Base-by-base conservation (phyloP, 805 yeast species). In the Ogataea kodamae region DNA sequence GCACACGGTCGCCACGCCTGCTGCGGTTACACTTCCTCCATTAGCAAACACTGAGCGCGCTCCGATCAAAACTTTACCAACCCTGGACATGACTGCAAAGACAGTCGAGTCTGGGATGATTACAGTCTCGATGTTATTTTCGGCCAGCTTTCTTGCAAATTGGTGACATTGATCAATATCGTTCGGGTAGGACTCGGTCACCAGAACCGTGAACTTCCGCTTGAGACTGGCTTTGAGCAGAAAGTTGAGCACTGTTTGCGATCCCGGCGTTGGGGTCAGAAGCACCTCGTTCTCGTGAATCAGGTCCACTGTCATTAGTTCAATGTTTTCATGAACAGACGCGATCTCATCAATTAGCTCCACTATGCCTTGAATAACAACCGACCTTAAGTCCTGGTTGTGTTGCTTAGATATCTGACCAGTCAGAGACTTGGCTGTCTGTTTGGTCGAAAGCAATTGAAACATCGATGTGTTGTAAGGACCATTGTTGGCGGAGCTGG, bases 31-130 rank as follows among this genome's bases (percentile, higher is more conserved):
- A 46, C 95, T 83, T 8, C 97, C 97, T 40, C 99, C 99, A 54
- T 92, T 92, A 33, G 95, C 95, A 57, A 92, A 83, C 5, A 92
- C 97, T 0, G 96, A 78, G 42, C 84, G 74, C 5, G 97, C 82
- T 22, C 97, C 97, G 34, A 94, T 75, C 39, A 92, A 77, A 18
- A 92, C 98, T 58, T 94, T 94, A 26, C 97, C 96, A 5, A 92
- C 97, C 45, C 96, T 70, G 22, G 96, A 84, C 97, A 92, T 92
- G 28, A 92, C 87, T 0, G 98, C 97, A 60, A 81, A 87, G 0
- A 82, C 88, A 16, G 95, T 82, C 5, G 95, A 74, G 55, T 92
- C 99, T 1, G 98, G 97, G 21, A 92, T 83, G 35, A 92, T 74
- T 2, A 89, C 83, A 2, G 96, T 81, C 43, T 88, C 95, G 28